phyloP scores from a whole-genome alignment of 768 basidiomycete genomes.

The Tubosaeta brunneosetosa region DNA sequence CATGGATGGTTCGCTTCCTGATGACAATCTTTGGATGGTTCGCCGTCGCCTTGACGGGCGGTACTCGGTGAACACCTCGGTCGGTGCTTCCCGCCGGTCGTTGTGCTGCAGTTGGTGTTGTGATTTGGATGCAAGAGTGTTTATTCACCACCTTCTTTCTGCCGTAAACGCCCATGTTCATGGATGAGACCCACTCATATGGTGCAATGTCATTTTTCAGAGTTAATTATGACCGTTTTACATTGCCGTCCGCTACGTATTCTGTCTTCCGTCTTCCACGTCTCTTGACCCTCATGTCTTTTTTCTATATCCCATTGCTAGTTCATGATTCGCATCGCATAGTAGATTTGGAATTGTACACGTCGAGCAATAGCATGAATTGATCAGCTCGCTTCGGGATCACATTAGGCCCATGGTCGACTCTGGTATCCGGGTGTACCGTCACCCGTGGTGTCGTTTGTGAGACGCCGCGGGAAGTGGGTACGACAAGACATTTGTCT shows the following conservation, averaged over 20 bases:
- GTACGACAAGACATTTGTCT: neutral
- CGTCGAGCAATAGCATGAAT: neutral
- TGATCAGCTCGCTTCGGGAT: neutral
- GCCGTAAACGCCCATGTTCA: neutral
- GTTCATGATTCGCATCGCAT: neutral
- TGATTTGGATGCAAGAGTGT: neutral
- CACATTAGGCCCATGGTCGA: neutral
- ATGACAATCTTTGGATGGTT: conserved; percentile 82
- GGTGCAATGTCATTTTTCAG: neutral
- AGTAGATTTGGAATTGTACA: neutral
- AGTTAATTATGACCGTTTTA: neutral
- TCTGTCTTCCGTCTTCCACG: neutral
- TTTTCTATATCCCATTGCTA: neutral
- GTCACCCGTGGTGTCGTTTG: neutral
- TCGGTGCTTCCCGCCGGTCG: neutral
- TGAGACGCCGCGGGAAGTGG: neutral
- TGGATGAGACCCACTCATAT: neutral
- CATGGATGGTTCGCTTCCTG: conserved; percentile 75
- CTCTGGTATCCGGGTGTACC: neutral
- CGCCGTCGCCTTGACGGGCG: conserved; percentile 50
- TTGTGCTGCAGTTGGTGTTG: neutral
- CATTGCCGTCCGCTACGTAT: neutral
- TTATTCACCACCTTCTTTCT: neutral
- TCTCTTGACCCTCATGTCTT: neutral
- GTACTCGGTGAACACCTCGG: conserved; percentile 12